phyloP scores from a whole-genome alignment of 1,139 yeast genomes.

The Eremothecium coryli region DNA sequence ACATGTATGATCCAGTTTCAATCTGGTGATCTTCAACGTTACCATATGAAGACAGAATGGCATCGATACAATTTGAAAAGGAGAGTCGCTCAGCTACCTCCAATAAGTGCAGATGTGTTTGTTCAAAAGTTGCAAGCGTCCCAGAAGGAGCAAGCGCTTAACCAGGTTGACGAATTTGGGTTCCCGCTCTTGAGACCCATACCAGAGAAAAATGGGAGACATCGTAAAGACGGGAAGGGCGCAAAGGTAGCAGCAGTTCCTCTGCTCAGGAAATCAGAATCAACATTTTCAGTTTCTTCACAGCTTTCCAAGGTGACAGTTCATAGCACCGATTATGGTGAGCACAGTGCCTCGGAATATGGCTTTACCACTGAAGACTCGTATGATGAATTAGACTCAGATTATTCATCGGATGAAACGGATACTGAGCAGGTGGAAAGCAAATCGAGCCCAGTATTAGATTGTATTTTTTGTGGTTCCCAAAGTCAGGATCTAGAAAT shows the following conservation, averaged over 20 bases:
- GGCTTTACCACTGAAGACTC: conserved; percentile 30
- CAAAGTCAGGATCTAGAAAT: conserved; percentile 42
- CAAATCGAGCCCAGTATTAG: conserved; percentile 20
- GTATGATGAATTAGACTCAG: conserved; percentile 34
- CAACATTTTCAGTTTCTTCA: conserved; percentile 47
- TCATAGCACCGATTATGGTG: conserved; percentile 37
- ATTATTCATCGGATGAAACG: conserved; percentile 30
- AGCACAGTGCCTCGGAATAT: conserved; percentile 45
- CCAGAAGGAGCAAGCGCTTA: conserved; percentile 34
- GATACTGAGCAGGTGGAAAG: conserved; percentile 19
- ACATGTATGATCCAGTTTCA: conserved; percentile 74
- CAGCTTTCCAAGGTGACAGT: conserved; percentile 52
- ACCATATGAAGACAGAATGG: conserved; percentile 95
- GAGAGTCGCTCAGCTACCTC: conserved; percentile 75
- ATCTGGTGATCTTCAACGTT: conserved; percentile 69
- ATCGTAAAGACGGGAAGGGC: conserved; percentile 36
- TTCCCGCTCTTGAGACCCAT: conserved; percentile 35
- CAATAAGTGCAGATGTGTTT: conserved; percentile 71
- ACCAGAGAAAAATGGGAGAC: conserved; percentile 22
- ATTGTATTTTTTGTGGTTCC: conserved; percentile 39
- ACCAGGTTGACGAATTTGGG: conserved; percentile 58
- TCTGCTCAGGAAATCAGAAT: conserved; percentile 21
- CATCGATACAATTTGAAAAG: conserved; percentile 87
- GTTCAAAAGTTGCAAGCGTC: conserved; percentile 56
- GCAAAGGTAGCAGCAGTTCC: conserved; percentile 25